These are phyloP conservation scores for Xylaria sp. DNA, from an alignment of 2,329 filamentous ascomycete genomes.

Conservation along the genomic window DNA sequence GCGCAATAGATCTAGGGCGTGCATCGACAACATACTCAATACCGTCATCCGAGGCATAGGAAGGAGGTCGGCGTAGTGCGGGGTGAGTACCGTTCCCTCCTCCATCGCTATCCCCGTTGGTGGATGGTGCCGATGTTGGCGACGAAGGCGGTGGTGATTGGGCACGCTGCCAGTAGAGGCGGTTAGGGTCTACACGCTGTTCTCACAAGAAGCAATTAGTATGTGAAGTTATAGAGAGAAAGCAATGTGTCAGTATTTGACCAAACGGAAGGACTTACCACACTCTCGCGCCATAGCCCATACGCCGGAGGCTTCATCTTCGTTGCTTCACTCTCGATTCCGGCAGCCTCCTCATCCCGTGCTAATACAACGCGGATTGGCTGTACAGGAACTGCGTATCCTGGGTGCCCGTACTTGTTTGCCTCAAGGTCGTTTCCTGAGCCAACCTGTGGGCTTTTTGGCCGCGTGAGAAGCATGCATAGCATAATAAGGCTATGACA, in stretches of 20 bases:
- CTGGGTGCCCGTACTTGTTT: slow-evolving; percentile 48
- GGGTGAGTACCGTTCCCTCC: slow-evolving; percentile 36
- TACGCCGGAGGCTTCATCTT: slow-evolving; percentile 82
- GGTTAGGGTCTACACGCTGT: slow-evolving; percentile 80
- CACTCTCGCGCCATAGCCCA: slow-evolving; percentile 83
- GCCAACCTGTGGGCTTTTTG: slow-evolving; percentile 43
- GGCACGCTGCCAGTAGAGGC: slow-evolving; percentile 82
- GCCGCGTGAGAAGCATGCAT: slow-evolving; percentile 70
- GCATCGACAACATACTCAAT: slow-evolving; percentile 77
- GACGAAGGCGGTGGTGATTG: slow-evolving; percentile 43
- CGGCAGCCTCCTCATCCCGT: slow-evolving; percentile 76
- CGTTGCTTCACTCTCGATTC: slow-evolving; percentile 63
- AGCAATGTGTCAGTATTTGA: not conserved
- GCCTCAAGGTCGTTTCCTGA: slow-evolving; percentile 13
- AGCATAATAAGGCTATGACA: slow-evolving; percentile 80
- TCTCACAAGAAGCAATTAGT: slow-evolving; percentile 22
- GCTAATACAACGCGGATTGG: slow-evolving; percentile 82
- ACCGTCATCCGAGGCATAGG: slow-evolving; percentile 80
- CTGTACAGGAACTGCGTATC: slow-evolving; percentile 74
- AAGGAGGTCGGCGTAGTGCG: slow-evolving; percentile 70
- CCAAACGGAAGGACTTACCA: slow-evolving; percentile 65
- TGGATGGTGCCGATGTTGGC: slow-evolving; percentile 2
- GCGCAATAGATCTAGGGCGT: slow-evolving; percentile 66
- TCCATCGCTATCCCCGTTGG: slow-evolving; percentile 4
- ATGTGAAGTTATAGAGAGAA: not conserved